Base-by-base conservation (phyloP, 352 stramenopile genomes). In the Globisporangium heterothallicum region DNA sequence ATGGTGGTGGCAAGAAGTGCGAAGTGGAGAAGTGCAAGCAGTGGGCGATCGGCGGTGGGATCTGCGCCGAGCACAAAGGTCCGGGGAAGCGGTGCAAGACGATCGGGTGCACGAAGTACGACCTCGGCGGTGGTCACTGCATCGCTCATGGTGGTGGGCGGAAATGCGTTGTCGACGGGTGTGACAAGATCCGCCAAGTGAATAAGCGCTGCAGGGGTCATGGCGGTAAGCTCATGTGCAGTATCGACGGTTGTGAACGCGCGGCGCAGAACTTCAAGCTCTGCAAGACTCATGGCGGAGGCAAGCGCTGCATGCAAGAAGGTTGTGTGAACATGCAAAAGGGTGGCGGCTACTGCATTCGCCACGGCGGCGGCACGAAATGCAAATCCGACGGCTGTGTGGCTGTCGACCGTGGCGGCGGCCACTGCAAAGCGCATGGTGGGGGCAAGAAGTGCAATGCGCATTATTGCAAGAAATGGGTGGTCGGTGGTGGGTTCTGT, bases 1-100 rank as follows among this genome's bases (percentile, higher is more conserved):
- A 94, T 40, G 84, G 84, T 21, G 84, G 84, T n/a, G 83, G 83
- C 29, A 94, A 92, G 66, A 87, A 89, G 42, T 94, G 84, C 36
- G 78, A 90, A 8, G 59, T 74, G 2, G 74, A 88, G 4, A 65
- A 74, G 34, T 94, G 84, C 64, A 74, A 75, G 34, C 86, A 87
- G 42, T 94, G 83, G 83, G 83, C 83, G 21, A 87, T 84, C 22
- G 77, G 82, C 14, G 83, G 83, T 14, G 83, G 83, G 4, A 70
- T 94, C 16, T 94, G 83, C 54, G 38, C 72, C 38, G 71, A 78
- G 42, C 83, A 94, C 67, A 92, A 90, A 41, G 81, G 81, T 0
- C 78, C 81, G 1, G 78, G 78, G 12, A 89, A 90, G 53, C 72
- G 81, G 6, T 92, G 81, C 61, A 88, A 86, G 57, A 92, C 78